Base-by-base conservation (phyloP, 2,329 filamentous ascomycete genomes). In the Ambrosiella cleistominuta region DNA sequence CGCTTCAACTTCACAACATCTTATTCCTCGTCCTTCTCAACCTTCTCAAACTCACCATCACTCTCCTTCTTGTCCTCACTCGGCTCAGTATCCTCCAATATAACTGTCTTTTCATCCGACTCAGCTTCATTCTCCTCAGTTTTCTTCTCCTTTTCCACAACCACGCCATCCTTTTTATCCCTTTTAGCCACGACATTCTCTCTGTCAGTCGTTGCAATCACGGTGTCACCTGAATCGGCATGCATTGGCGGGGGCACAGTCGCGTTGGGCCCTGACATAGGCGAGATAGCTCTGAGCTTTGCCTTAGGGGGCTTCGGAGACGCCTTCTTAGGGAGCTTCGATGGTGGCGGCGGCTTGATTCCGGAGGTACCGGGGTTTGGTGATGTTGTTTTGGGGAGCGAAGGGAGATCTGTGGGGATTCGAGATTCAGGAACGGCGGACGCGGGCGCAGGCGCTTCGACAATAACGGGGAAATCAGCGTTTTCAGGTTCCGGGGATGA, bases 61-160 rank as follows among this genome's bases (percentile, higher is more conserved):
- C 47, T 39, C 35, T 49, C 45, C 35, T 17, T 12, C 49, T 57
- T 49, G 7, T 60, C 42, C 15, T 55, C 50, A 12, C 38, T 69
- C 69, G 35, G 71, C 38, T 58, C 60, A 8, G 54, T 57, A 38
- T 38, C 37, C 51, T 38, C 37, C 12, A 53, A 15, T 8, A 38
- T 27, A 11, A 45, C 11, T 45, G 15, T 44, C 47, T 59, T 54
- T 11, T 61, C 61, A 2, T 67, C 62, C 53, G 1, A 2, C 44
- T 47, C 44, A 15, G 8, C 44, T 17, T 47, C 19, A 13, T 47
- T 69, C 69, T 36, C 39, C 39, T 56, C 38, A 2, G 15, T 7
- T 35, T 42, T n/a, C 15, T 58, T 51, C 27, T 40, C 8, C 19
- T 53, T 47, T 17, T 4, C 47, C 1, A 39, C 36, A 11, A 37